Evolutionary conservation across 441 rosid species (phyloP).

Genomic region (Biscutella auriculata): DNA sequence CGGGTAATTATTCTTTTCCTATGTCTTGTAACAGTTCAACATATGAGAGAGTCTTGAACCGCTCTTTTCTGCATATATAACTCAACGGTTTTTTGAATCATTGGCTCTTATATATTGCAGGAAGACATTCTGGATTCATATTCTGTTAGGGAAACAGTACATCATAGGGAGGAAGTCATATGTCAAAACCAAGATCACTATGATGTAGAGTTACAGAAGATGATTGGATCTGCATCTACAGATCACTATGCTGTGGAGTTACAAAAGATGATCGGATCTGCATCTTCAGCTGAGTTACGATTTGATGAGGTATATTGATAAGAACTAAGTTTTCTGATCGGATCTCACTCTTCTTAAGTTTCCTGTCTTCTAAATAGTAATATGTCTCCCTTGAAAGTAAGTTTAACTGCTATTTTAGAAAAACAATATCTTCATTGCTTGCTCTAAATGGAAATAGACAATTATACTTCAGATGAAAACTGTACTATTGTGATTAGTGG

Average conservation of each 20-base stretch:
- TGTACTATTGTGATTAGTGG: neutral
- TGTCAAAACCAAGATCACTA: conserved; percentile 7
- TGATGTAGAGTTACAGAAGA: conserved; percentile 22
- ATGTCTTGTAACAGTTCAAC: neutral
- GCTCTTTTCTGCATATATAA: neutral
- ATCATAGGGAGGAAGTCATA: conserved; percentile 18
- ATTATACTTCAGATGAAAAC: neutral
- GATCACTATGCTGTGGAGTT: conserved; percentile 19
- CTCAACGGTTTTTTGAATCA: neutral
- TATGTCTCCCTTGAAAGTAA: neutral
- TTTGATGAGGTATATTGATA: conserved; percentile 39
- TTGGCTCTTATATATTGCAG: conserved; percentile 23
- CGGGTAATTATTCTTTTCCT: conserved; percentile 24
- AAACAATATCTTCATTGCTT: neutral
- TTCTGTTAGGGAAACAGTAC: conserved; percentile 22
- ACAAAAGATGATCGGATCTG: conserved; percentile 27
- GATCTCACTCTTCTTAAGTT: neutral
- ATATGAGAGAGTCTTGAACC: neutral
- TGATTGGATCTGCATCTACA: conserved; percentile 24
- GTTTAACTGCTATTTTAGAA: neutral
- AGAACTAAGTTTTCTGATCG: too few relatives aligned
- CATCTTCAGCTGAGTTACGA: conserved; percentile 30
- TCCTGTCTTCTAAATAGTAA: conserved; percentile 4
- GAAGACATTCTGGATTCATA: conserved; percentile 22
- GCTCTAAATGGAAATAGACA: neutral